Conservation (phyloP, 352 stramenopile genomes). For the Thraustochytrium striatum region DNA sequence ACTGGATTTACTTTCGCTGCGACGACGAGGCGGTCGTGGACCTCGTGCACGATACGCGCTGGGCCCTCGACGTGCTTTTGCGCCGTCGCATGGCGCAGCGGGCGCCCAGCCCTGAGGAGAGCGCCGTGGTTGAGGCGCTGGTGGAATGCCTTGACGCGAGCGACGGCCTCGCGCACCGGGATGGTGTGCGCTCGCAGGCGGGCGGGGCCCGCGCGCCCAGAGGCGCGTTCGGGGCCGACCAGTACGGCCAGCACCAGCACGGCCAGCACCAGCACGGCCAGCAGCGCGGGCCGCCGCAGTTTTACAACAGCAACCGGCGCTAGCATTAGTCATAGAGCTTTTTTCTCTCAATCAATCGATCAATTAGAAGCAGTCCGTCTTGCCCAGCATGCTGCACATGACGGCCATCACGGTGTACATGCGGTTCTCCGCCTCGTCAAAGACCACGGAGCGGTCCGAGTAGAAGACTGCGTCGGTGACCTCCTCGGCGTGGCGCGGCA, state of each 20-base stretch:
- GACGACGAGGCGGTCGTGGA: background rate
- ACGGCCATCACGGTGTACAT: conserved; percentile 99
- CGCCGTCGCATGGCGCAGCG: background rate
- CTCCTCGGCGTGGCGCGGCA: conserved; percentile 92
- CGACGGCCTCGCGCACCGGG: background rate
- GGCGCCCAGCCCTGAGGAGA: background rate
- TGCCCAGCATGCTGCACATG: conserved; percentile 61
- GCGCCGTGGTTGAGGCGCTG: conserved; percentile 8
- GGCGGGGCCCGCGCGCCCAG: too few species aligned
- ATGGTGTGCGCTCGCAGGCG: too few species aligned
- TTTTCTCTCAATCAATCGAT: background rate
- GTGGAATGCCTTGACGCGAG: background rate
- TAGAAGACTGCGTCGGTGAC: conserved; percentile 97
- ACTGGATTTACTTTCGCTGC: conserved; percentile 38
- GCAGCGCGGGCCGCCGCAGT: background rate
- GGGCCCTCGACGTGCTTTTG: conserved; percentile 3
- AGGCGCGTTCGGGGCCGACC: too few species aligned
- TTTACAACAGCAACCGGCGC: background rate
- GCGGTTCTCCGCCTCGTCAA: conserved; percentile 94
- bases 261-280: background rate
- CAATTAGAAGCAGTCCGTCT: conserved; percentile 52
- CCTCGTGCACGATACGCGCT: background rate
- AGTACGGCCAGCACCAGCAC: background rate
- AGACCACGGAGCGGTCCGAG: conserved; percentile 86
- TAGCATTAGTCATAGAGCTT: background rate